Base-by-base conservation (phyloP, 176 grass and related monocot species). In the Saccharum spontaneum region DNA sequence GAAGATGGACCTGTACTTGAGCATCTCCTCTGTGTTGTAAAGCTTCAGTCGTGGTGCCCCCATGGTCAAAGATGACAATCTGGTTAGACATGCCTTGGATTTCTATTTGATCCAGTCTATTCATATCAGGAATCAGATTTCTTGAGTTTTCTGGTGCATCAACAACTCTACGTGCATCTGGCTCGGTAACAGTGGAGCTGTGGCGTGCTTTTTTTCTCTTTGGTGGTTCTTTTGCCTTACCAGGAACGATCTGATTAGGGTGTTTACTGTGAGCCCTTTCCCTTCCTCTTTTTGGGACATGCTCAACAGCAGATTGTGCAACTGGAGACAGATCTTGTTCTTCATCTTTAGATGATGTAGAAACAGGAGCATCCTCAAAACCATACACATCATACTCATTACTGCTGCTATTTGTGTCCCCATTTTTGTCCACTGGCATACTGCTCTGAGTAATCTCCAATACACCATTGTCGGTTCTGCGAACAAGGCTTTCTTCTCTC, bases 351-450 rank as follows among this genome's bases (percentile, higher is more conserved):
- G 87, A 94, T 88, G 89, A 92, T 88, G 79, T 80, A 79, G 91
- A 91, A 76, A 80, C 77, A 84, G 69, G 84, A 48, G 91, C 77
- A n/a, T 88, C 87, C n/a, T 94, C 93, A 87, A 82, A 86, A 67
- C 80, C 93, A 71, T 94, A 90, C 54, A 96, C 86, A 94, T 98
- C 93, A 82, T 94, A 98, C 83, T 96, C 93, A 40, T 92, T 81
- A 79, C 90, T 84, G 76, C 90, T 91, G 82, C 89, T 93, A 62
- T 90, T 76, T 72, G 88, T 86, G 15, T 90, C 88, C 28, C 75
- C 87, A 71, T 62, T 85, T 77, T 82, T 84, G 45, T 85, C 77
- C 65, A 59, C 89, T 81, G 24, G 82, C 80, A 80, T 69, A 63
- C 77, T 83, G 89, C 78, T 80, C 22, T 89, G 79, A 82, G 88